Percentiles rank a stretch among this genome's conserved stretches.
Evolutionary conservation across 2,329 filamentous ascomycete species (phyloP).

Genomic region (Acephala macrosclerotiorum): DNA sequence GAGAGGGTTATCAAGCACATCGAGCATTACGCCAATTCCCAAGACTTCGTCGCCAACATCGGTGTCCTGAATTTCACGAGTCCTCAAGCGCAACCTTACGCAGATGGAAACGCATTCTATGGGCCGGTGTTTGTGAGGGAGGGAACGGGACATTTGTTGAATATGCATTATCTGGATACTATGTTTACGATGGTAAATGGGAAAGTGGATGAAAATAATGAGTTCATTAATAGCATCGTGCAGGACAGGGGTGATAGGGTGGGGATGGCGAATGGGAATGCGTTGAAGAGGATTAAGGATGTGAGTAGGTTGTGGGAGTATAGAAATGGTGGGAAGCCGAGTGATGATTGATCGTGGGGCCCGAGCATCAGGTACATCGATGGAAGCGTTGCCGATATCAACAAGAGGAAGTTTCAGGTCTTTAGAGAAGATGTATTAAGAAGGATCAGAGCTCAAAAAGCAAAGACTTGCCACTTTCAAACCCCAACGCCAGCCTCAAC

Average conservation of each 20-base stretch:
- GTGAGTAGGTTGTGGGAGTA: conserved; percentile 69
- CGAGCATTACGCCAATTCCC: conserved; percentile 80
- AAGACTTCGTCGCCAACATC: conserved; percentile 77
- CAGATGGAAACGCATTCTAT: conserved; percentile 36
- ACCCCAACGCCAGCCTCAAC: no score
- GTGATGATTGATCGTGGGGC: conserved; percentile 3
- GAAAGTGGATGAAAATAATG: conserved; percentile 29
- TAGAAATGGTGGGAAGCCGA: conserved; percentile 58
- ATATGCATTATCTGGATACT: conserved; percentile 45
- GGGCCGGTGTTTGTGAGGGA: conserved; percentile 37
- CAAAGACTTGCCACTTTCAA: no score
- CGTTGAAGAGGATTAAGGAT: conserved; percentile 60
- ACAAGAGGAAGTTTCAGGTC: no score
- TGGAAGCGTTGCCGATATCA: no score
- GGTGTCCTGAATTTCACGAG: conserved; percentile 72
- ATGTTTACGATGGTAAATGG: conserved; percentile 43
- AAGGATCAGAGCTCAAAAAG: no score
- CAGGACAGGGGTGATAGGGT: conserved; percentile 21
- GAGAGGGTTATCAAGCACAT: conserved; percentile 65
- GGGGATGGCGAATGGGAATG: conserved; percentile 7
- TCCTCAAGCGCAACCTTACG: conserved; percentile 27
- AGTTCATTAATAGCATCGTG: conserved; percentile 37
- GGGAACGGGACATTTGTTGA: conserved; percentile 41
- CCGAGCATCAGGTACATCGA: no score
- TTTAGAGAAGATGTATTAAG: no score